Evolutionary conservation across 768 basidiomycete genomes (phyloP).

Genomic region (Amanita subjunquillea): DNA sequence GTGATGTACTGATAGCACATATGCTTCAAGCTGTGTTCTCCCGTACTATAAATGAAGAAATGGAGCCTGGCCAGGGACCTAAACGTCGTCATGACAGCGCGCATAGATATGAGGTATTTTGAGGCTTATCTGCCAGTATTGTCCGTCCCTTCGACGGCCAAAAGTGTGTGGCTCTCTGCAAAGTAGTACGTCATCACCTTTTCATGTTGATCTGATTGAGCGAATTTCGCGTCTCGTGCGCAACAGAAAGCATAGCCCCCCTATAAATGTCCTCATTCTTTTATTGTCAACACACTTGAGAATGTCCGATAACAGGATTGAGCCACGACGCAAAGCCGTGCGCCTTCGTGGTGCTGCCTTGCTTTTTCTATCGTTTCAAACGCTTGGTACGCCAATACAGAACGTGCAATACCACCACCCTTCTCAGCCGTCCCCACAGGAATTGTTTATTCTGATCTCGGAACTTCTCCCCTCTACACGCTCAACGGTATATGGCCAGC

Average conservation of each 20-base stretch:
- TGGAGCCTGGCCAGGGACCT: too few species aligned
- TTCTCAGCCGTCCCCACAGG: constrained; percentile 17
- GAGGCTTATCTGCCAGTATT: too few species aligned
- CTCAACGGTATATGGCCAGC: constrained; percentile 56
- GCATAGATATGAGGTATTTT: too few species aligned
- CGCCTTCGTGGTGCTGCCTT: constrained; percentile 6
- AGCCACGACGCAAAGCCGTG: neutral
- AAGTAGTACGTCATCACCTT: too few species aligned
- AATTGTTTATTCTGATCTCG: constrained; percentile 40
- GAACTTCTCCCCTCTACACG: constrained; percentile 56
- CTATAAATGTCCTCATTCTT: neutral
- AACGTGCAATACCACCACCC: neutral
- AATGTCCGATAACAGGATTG: neutral
- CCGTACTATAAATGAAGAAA: too few species aligned
- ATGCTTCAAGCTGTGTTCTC: too few species aligned
- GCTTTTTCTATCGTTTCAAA: constrained; percentile 23
- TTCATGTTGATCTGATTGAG: neutral
- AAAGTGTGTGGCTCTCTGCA: too few species aligned
- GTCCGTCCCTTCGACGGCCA: too few species aligned
- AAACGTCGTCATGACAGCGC: too few species aligned
- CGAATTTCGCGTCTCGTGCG: neutral
- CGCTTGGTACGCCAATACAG: constrained; percentile 13
- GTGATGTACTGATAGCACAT: too few species aligned
- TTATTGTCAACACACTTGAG: neutral
- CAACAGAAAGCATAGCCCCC: neutral